Base-by-base conservation (phyloP, 1,284 basidiomycete genomes). In the Trametes polyzona region DNA sequence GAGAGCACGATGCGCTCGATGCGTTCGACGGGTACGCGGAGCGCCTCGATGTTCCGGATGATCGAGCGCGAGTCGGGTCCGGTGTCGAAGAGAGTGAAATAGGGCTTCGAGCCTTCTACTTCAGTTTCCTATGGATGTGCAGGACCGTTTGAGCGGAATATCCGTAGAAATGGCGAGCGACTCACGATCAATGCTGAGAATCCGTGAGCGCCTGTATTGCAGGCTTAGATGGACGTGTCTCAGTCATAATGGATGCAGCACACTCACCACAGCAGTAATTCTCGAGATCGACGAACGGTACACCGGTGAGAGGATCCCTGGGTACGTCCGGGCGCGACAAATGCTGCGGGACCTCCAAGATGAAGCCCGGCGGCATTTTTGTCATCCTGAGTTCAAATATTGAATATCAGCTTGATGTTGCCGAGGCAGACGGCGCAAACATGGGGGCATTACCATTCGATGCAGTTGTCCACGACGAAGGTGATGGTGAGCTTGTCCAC, bases 61-160 rank as follows among this genome's bases (percentile, higher is more conserved):
- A 94, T 83, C 35, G 86, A 84, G 29, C 76, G 77, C 11, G 83
- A 82, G 67, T 94, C 92, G 7, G 92, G 91, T 0, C 91, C 92
- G 5, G 88, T 87, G 72, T 94, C 92, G 67, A 93, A 92, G 30
- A 93, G 79, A 9, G 85, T 85, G 17, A 79, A 74, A 14, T 78
- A 72, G 6, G 58, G 50, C 52, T 55, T 49, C 1, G 36, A 42
- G 37, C 75, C 83, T 24, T 77, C 70, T 8, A 78, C 69, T 61
- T 77, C 73, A 0, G 86, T 68, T 61, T 67, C 61, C 68, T 68
- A 44, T 27, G 6, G 12, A 7, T 1, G 3, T 9, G 4, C 21
- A 9, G 4, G 35, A 14, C 32, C 26, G 17, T 8, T 33, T n/a
- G 14, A n/a, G 33, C 8, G 1, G 19, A 26, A 9, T 36, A 11